Percentiles rank a stretch among this genome's conserved stretches.
These are phyloP conservation scores for Beauveria sp. DNA, from an alignment of 2,329 filamentous ascomycete species.

Conservation along the genomic window DNA sequence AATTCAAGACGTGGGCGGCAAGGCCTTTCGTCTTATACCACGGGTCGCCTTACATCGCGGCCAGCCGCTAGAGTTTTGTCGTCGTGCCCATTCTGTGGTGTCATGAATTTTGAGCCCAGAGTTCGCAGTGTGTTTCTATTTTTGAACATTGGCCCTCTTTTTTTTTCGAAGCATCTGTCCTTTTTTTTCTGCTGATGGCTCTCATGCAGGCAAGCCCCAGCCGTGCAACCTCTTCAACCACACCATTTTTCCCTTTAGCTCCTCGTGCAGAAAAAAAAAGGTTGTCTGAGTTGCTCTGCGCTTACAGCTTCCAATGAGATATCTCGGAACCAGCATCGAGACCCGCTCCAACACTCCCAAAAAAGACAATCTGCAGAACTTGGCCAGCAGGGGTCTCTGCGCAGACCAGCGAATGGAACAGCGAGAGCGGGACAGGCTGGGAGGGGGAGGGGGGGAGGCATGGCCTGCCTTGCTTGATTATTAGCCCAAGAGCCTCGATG, in stretches of 20 bases:
- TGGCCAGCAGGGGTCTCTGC: constrained; percentile 1
- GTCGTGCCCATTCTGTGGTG: too few relatives aligned
- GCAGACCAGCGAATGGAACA: neutral
- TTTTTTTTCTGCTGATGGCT: neutral
- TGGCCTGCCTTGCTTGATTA: too few relatives aligned
- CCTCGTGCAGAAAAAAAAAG: too few relatives aligned
- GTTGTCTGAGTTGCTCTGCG: neutral
- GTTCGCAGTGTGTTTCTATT: constrained; percentile 27
- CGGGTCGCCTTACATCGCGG: constrained; percentile 35
- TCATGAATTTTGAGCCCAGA: too few relatives aligned
- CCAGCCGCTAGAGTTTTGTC: constrained; percentile 18
- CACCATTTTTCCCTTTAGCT: neutral
- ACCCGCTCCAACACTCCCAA: neutral
- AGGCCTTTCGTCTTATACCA: constrained; percentile 52
- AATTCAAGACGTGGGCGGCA: constrained; percentile 31
- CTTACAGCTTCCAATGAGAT: constrained; percentile 5
- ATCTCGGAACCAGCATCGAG: neutral
- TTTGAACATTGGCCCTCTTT: constrained; percentile 21
- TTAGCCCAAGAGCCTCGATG: too few relatives aligned
- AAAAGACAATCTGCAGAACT: constrained; percentile 3
- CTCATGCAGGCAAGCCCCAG: neutral
- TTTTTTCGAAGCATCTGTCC: constrained; percentile 1
- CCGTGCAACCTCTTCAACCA: neutral
- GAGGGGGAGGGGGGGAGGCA: neutral
- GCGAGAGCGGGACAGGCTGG: neutral